Evolutionary conservation across 1,284 basidiomycete species (phyloP), one percentile per base, ranked within the genome.

Genomic region (Mycosarcoma maydis): DNA sequence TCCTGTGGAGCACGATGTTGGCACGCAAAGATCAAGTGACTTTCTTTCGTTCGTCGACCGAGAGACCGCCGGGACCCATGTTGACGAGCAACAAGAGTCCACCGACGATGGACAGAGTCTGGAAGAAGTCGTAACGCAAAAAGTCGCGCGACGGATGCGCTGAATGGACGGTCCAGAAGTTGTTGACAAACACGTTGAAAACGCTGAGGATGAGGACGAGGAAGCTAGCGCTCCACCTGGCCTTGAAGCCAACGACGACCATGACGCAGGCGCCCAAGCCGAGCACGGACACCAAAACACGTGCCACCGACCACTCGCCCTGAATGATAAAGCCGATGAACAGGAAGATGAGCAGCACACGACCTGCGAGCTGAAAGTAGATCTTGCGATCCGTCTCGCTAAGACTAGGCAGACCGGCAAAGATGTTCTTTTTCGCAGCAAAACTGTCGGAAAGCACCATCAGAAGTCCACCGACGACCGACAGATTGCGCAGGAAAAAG

Each of bases 31-130:
- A 30, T 23, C 64, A 79, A 43, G 78, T 77, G 20, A 70, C 93
- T 88, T 97, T 98, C 87, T 98, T 98, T 87, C 98, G 97, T 86
- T 98, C 94, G 85, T 98, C 96, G 60, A 98, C 91, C 8, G 95
- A 98, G 71, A 98, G 86, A 70, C 95, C 95, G 60, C 94, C 90
- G 45, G 96, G 94, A 76, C 96, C 96, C 87, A 97, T 94, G 86
- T 97, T 98, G 75, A 98, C 94, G 51, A 99, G 88, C 61, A 98
- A 88, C 70, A 99, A 89, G 27, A 99, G 88, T 54, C 96, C 96
- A 62, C 96, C 96, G 50, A 99, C 94, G 77, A 99, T 98, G 24
- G 92, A 91, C 54, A 82, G 72, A 27, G 78, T 92, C 77, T 72
- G 60, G 58, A 79, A 80, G 62, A 82, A 80, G 76, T 81, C 79